phyloP scores from a whole-genome alignment of 2,329 filamentous ascomycete genomes.

The Drechslerella stenobrocha region DNA sequence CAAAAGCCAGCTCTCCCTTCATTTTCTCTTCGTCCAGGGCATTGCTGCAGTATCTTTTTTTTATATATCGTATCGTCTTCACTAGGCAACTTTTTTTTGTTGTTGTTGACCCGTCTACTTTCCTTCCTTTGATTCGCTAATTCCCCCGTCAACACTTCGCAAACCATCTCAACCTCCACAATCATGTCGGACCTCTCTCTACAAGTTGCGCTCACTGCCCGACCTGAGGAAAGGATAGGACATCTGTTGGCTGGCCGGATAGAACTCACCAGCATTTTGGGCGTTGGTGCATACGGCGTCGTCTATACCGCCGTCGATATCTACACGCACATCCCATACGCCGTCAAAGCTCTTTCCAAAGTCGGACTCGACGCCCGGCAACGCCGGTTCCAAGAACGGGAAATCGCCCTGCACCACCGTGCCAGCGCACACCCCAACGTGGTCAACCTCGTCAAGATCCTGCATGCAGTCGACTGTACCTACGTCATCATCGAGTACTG shows the following conservation, averaged over 20 bases:
- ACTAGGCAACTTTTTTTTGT: conserved; percentile 47
- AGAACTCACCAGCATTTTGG: conserved; percentile 80
- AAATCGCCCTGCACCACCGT: conserved; percentile 87
- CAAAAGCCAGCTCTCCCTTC: conserved; percentile 18
- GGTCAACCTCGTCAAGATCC: conserved; percentile 88
- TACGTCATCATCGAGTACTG: conserved; percentile 97
- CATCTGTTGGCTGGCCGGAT: conserved; percentile 79
- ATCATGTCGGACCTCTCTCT: conserved; percentile 50
- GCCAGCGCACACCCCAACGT: conserved; percentile 90
- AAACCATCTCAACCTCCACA: conserved; percentile 28
- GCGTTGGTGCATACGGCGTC: conserved; percentile 92
- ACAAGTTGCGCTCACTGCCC: conserved; percentile 50
- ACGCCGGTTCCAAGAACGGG: conserved; percentile 84
- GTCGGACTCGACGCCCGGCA: conserved; percentile 85
- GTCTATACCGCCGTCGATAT: conserved; percentile 89
- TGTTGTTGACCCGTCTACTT: conserved; percentile 17
- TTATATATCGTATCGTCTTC: conserved; percentile 51
- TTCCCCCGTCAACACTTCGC: conserved; percentile 55
- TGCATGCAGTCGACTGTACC: conserved; percentile 88
- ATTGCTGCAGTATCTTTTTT: not conserved
- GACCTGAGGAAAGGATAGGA: conserved; percentile 82
- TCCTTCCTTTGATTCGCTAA: conserved; percentile 29
- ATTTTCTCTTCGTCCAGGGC: not conserved
- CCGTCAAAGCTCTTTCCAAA: conserved; percentile 96
- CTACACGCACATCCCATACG: conserved; percentile 78